Percentiles rank a stretch among this genome's conserved stretches.
These are phyloP conservation scores for Trifolium fragiferum DNA, from an alignment of 306 rosid genomes.

Conservation along the genomic window DNA sequence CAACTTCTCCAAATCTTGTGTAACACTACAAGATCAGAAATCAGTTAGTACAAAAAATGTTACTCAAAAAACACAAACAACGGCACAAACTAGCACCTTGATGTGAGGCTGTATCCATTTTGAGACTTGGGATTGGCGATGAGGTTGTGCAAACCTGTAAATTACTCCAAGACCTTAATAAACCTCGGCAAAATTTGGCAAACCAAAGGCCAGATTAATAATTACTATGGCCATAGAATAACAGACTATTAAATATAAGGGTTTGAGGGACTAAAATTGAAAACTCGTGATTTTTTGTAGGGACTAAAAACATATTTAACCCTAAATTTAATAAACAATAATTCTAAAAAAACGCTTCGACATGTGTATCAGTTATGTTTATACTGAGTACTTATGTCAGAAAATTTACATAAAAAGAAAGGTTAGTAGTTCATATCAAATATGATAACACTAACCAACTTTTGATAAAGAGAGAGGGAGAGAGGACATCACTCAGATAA, in stretches of 20 bases:
- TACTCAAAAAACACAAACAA: slow-evolving; percentile 32
- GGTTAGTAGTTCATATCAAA: slow-evolving; percentile 9
- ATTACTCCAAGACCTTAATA: slow-evolving; percentile 35
- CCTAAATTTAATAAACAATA: slow-evolving; percentile 19
- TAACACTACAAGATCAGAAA: slow-evolving; percentile 61
- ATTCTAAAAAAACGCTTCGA: not conserved
- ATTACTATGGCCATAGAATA: slow-evolving; percentile 19
- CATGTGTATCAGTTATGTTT: slow-evolving; percentile 1
- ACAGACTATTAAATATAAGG: slow-evolving; percentile 27
- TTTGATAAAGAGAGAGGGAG: not conserved
- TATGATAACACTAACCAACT: slow-evolving; percentile 19
- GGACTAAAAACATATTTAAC: too few species aligned
- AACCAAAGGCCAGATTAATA: slow-evolving; percentile 22
- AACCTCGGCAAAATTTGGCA: slow-evolving; percentile 23
- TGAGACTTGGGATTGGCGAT: slow-evolving; percentile 87
- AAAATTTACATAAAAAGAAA: slow-evolving; percentile 22
- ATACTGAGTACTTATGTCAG: slow-evolving; percentile 13
- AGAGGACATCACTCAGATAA: slow-evolving; percentile 18
- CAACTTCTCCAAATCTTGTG: slow-evolving; percentile 87
- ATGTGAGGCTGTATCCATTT: slow-evolving; percentile 95
- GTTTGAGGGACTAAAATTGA: too few species aligned
- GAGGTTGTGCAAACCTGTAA: slow-evolving; percentile 77
- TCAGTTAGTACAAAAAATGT: slow-evolving; percentile 40
- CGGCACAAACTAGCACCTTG: slow-evolving; percentile 58
- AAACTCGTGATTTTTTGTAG: too few species aligned